Conservation (phyloP, 345 rosid species). For the Stellera chamaejasme region DNA sequence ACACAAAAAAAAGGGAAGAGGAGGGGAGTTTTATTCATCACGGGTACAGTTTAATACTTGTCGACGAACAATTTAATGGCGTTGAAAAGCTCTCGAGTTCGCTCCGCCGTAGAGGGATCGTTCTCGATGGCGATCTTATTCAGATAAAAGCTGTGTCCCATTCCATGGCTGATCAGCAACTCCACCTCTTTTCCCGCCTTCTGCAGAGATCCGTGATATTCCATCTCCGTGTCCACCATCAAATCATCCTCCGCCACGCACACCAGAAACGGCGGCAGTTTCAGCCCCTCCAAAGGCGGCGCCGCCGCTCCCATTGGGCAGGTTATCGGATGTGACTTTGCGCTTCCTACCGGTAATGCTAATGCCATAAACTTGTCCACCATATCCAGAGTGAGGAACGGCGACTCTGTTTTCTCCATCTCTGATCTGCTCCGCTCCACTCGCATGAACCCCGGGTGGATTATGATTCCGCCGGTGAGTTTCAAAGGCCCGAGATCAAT, state of each 20-base stretch:
- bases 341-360: constrained; percentile 34
- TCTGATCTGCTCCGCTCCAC: constrained; percentile 50
- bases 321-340: constrained; percentile 43
- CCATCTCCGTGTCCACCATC: constrained; percentile 49
- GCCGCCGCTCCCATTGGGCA: constrained; percentile 56
- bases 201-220: constrained; percentile 46
- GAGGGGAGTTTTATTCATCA: no score
- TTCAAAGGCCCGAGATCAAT: constrained; percentile 17
- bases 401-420: constrained; percentile 49
- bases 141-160: constrained; percentile 60
- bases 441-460: constrained; percentile 50
- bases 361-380: constrained; percentile 43
- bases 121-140: constrained; percentile 40
- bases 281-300: constrained; percentile 23
- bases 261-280: constrained; percentile 39
- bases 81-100: constrained; percentile 24
- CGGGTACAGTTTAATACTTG: no score
- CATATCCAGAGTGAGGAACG: constrained; percentile 49
- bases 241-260: constrained; percentile 46
- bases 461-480: constrained; percentile 35
- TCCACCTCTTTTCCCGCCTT: constrained; percentile 37
- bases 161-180: constrained; percentile 32
- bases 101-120: constrained; percentile 31
- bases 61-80: constrained; percentile 32
- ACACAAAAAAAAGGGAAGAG: no score